Evolutionary conservation across 495 filamentous ascomycete genomes (phyloP), one percentile per base, ranked within the genome.

Genomic region (Penicillium desertorum): DNA sequence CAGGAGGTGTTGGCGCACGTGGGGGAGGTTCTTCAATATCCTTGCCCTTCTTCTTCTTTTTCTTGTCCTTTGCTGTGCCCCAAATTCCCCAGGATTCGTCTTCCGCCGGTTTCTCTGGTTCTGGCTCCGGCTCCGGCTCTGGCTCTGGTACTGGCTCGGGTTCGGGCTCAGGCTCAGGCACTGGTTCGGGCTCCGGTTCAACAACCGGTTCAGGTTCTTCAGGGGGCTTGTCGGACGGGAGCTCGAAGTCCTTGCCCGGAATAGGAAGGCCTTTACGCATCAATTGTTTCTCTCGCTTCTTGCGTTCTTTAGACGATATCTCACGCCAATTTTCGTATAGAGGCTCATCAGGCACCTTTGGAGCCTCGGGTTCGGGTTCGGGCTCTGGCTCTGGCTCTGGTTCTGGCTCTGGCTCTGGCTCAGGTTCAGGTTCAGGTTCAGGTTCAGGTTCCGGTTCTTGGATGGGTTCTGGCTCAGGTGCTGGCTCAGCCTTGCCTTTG

Each of bases 1-100:
- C 74, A 60, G 80, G 79, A 23, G 79, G 78, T 22, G 77, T 79
- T 10, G 74, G 81, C 58, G 72, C 77, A 45, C 67, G 83, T 54
- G 78, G 84, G 61, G 77, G 79, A 49, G 71, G 76, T 42, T 74
- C 77, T 32, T 68, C 71, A 19, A 71, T 65, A 29, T 71, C 69
- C 45, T 75, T 69, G 48, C 47, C 63, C 63, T 66, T 73, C 61
- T 66, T 73, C 61, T 62, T 73, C 57, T 79, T 80, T 54, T 80
- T 82, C 63, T 77, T 77, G 11, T 76, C 70, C 49, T 77, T 74
- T n/a, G 64, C 58, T 29, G 63, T 32, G 12, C 64, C 67, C 69
- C 72, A 75, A 16, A 70, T 54, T 34, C 69, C 70, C 74, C 76
- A 79, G 14, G 58, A 52, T 37, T 73, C 71, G 20, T 72, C 57